These are phyloP conservation scores for Acidomyces sp. DNA, from an alignment of 495 filamentous ascomycete genomes.

Conservation along the genomic window DNA sequence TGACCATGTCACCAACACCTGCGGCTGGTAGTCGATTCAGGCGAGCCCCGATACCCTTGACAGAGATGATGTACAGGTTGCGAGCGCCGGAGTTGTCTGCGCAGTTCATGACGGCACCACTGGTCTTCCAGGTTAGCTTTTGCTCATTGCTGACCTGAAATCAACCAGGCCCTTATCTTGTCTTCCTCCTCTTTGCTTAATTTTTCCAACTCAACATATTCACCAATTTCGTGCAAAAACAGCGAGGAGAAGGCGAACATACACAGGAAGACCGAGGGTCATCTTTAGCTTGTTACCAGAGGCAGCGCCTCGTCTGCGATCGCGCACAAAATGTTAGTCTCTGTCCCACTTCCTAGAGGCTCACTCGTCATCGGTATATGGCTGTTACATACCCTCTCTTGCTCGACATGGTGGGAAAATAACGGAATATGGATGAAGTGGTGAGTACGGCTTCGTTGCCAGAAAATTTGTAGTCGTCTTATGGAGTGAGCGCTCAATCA, in stretches of 20 bases:
- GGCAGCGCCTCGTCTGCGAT: slow-evolving; percentile 7
- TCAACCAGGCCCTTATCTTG: not conserved
- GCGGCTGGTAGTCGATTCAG: slow-evolving; percentile 96
- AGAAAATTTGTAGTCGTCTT: too few species aligned
- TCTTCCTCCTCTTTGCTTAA: slow-evolving; percentile 1
- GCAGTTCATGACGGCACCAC: slow-evolving; percentile 94
- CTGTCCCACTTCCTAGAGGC: too few species aligned
- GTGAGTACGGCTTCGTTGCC: too few species aligned
- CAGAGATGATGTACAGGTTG: slow-evolving; percentile 99
- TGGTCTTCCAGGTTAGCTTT: slow-evolving; percentile 33
- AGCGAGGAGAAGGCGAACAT: too few species aligned
- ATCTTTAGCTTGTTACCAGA: slow-evolving; percentile 99
- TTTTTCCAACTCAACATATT: too few species aligned
- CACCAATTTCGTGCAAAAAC: too few species aligned
- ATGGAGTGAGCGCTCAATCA: too few species aligned
- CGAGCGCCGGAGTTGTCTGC: slow-evolving; percentile 96
- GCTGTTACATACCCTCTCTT: slow-evolving; percentile 9
- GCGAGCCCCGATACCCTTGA: slow-evolving; percentile 96
- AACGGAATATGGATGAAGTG: too few species aligned
- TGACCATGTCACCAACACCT: slow-evolving; percentile 99
- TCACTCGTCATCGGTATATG: too few species aligned
- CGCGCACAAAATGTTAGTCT: too few species aligned
- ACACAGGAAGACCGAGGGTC: slow-evolving; percentile 99
- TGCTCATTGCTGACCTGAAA: not conserved
- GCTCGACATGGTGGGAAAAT: slow-evolving; percentile 6